A percentile compares a stretch with the other conserved stretches of the same genome.
phyloP scores from a whole-genome alignment of 2,329 filamentous ascomycete genomes.

The Cladobotryum mycophilum region DNA sequence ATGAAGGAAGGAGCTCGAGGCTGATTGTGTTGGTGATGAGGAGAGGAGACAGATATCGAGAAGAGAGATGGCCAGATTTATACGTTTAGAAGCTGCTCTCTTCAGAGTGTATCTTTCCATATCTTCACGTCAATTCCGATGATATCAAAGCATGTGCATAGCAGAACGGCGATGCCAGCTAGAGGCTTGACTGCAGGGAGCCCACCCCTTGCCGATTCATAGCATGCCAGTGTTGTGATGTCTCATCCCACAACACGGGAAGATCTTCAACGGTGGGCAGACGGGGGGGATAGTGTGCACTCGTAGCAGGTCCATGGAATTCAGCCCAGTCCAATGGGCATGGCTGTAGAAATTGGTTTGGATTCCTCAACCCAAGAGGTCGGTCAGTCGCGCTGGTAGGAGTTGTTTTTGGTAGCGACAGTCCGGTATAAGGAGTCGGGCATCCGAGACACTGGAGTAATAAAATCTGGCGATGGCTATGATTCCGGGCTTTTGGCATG shows the following conservation, averaged over 20 bases:
- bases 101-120: not conserved
- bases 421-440: no score
- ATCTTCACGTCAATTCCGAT: not conserved
- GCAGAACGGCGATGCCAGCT: not conserved
- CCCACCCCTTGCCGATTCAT: slow-evolving; percentile 8
- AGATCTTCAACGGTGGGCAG: not conserved
- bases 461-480: no score
- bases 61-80: slow-evolving; percentile 1
- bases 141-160: slow-evolving; percentile 16
- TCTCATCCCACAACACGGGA: slow-evolving; percentile 15
- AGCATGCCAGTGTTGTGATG: slow-evolving; percentile 15
- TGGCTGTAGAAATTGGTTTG: no score
- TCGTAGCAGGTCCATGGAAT: no score
- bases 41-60: slow-evolving; percentile 5
- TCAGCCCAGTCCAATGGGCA: no score
- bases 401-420: no score
- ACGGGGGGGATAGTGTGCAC: no score
- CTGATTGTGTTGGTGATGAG: slow-evolving; percentile 17
- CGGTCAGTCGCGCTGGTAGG: no score
- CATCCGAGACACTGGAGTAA: no score
- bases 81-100: not conserved
- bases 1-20: slow-evolving; percentile 27
- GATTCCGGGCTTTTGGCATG: no score
- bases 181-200: slow-evolving; percentile 16
- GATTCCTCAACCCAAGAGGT: no score